Conservation (phyloP, 352 stramenopile genomes). For the Pythium periplocum region DNA sequence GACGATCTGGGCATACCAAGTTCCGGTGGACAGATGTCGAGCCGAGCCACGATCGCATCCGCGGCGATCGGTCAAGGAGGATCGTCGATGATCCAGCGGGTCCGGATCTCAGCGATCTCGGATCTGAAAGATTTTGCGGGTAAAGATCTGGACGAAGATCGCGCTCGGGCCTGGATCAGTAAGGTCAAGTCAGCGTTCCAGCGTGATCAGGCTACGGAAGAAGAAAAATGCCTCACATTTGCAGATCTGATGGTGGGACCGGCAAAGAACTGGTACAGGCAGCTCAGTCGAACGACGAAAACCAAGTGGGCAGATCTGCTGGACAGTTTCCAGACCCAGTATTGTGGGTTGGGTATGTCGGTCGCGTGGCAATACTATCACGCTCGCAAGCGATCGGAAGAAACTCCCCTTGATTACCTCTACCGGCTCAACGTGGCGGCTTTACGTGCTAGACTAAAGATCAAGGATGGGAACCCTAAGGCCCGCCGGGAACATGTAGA, state of each 20-base stretch:
- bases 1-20: too few species aligned
- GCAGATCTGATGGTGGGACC: constrained; percentile 1
- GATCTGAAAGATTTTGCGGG: constrained; percentile 15
- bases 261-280: constrained; percentile 14
- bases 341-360: constrained; percentile 7
- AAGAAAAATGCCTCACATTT: constrained; percentile 11
- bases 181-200: constrained; percentile 7
- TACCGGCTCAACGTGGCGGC: constrained; percentile 14
- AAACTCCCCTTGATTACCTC: constrained; percentile 16
- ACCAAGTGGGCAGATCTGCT: constrained; percentile 5
- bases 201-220: constrained; percentile 6
- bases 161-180: constrained; percentile 1
- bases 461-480: not conserved
- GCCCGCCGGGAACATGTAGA: not conserved
- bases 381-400: constrained; percentile 4
- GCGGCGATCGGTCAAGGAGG: too few species aligned
- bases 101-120: constrained; percentile 8
- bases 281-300: constrained; percentile 2
- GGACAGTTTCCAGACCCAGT: constrained; percentile 13
- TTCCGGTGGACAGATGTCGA: too few species aligned
- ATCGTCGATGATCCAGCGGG: too few species aligned
- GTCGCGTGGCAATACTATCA: constrained; percentile 8
- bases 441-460: not conserved
- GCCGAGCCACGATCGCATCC: too few species aligned
- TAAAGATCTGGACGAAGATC: constrained; percentile 9